Evolutionary conservation across 331 rosid species (phyloP).

Genomic region (Stylosanthes scabra): DNA sequence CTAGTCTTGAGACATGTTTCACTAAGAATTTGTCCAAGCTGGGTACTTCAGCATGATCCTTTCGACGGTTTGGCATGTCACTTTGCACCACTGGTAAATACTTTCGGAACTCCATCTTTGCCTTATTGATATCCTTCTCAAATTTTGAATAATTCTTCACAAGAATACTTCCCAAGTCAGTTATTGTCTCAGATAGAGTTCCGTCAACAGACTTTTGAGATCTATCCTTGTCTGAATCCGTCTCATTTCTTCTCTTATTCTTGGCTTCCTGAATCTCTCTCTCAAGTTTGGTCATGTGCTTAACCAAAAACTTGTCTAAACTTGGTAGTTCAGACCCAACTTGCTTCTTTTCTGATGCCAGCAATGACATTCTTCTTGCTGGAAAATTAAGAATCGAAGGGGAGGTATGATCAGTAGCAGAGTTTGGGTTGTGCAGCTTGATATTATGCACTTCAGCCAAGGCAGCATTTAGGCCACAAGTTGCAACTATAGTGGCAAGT

Average conservation of each 20-base stretch:
- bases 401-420: slow-evolving; percentile 48
- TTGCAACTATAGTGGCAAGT: slow-evolving; percentile 92
- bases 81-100: slow-evolving; percentile 40
- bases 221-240: slow-evolving; percentile 41
- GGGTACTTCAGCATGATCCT: slow-evolving; percentile 61
- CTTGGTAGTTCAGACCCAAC: slow-evolving; percentile 72
- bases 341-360: slow-evolving; percentile 57
- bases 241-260: slow-evolving; percentile 53
- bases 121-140: slow-evolving; percentile 57
- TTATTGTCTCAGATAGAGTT: slow-evolving; percentile 46
- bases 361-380: slow-evolving; percentile 54
- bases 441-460: slow-evolving; percentile 71
- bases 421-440: slow-evolving; percentile 54
- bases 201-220: slow-evolving; percentile 40
- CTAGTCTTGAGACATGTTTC: slow-evolving; percentile 81
- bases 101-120: slow-evolving; percentile 44
- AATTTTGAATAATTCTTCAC: slow-evolving; percentile 53
- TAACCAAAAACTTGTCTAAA: slow-evolving; percentile 86
- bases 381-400: slow-evolving; percentile 45
- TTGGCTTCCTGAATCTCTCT: slow-evolving; percentile 87
- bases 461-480: slow-evolving; percentile 90
- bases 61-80: slow-evolving; percentile 31
- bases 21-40: slow-evolving; percentile 82
- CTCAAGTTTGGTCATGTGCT: slow-evolving; percentile 86
- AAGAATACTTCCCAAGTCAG: slow-evolving; percentile 60